Base-by-base conservation (phyloP, 228 moss, liverwort and hornwort species). In the Sphagnum fallax region DNA sequence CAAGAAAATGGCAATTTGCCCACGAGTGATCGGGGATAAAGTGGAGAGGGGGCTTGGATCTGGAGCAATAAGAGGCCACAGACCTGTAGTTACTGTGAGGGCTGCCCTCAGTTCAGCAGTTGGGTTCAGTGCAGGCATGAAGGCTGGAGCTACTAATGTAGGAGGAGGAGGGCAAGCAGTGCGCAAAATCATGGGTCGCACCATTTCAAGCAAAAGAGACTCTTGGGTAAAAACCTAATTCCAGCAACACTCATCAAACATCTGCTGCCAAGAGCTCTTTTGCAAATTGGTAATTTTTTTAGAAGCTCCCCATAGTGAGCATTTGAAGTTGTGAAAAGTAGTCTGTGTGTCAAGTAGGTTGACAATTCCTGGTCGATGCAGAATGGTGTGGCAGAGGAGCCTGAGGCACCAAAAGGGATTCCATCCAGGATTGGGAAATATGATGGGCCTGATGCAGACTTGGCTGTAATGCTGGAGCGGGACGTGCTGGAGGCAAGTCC, bases 391-490 rank as follows among this genome's bases (percentile, higher is more conserved):
- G 32, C 14, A 4, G 87, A 83, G 80, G 87, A 87, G 48, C 6
- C 49, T 63, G 88, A 84, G 63, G 81, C 77, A 32, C 75, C 78
- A 15, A 87, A 88, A 71, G 65, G 69, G 12, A 15, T 69, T n/a
- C 47, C 59, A 16, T 48, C 77, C 63, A 70, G 84, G 48, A 84
- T 77, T 68, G 58, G 65, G 62, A 84, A 76, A 62, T 88, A 88
- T n/a, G 88, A 88, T 68, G 84, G 88, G 4, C 82, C 81, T 4
- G 88, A 88, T 70, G 75, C 80, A 16, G 88, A 88, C 50, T 71
- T 88, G 61, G 88, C 88, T 4, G 88, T 81, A 50, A 84, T 88
- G 47, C 65, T 67, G 13, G 59, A 73, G 49, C 50, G 60, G 53
- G 57, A 66, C 4, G 60, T 67, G 10, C 8, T 66, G 5, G 60